Conservation (phyloP, 331 rosid genomes). For the Phaseolus coccineus region DNA sequence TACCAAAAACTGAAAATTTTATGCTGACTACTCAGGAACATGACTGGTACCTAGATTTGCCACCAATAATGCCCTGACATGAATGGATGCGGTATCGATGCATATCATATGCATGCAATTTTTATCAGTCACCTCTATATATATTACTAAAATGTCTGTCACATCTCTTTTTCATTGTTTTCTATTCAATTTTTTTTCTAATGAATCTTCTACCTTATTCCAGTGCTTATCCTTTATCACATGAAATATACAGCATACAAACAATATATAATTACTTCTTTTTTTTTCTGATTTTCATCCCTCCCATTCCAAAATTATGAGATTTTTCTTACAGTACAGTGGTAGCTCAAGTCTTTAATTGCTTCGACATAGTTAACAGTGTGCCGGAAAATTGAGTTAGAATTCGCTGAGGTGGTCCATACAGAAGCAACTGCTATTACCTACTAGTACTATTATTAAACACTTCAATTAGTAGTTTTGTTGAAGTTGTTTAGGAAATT, state of each 20-base stretch:
- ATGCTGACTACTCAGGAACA: conserved; percentile 32
- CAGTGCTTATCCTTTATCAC: neutral
- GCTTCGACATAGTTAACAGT: conserved; percentile 4
- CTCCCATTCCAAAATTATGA: neutral
- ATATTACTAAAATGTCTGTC: neutral
- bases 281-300: neutral
- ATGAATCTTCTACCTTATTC: neutral
- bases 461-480: neutral
- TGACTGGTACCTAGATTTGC: conserved; percentile 15
- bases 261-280: neutral
- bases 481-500: no score
- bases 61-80: conserved; percentile 30
- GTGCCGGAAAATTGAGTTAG: neutral
- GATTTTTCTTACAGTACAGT: neutral
- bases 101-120: neutral
- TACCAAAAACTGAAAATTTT: conserved; percentile 23
- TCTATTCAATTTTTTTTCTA: neutral
- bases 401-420: conserved; percentile 30
- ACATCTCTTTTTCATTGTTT: neutral
- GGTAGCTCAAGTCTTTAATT: conserved; percentile 20
- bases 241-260: neutral
- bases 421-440: neutral
- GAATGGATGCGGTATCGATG: conserved; percentile 7
- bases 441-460: neutral
- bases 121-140: neutral